Conservation (phyloP, 768 basidiomycete genomes). For the Leccinellum albellum region DNA sequence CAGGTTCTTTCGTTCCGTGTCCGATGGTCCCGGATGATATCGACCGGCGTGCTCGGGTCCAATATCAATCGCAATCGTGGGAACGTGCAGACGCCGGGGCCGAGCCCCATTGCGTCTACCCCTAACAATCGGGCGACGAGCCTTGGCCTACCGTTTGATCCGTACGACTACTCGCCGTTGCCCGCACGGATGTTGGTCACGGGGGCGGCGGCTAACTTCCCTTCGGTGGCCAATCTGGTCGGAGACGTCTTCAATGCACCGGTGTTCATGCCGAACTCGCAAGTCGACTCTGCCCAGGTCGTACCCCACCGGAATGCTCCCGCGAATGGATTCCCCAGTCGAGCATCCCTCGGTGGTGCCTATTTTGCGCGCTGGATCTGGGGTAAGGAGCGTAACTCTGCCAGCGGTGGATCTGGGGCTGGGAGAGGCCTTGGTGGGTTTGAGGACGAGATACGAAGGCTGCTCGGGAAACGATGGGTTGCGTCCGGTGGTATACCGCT, state of each 20-base stretch:
- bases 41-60: slow-evolving; percentile 62
- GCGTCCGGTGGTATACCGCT: slow-evolving; percentile 55
- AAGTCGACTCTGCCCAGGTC: slow-evolving; percentile 73
- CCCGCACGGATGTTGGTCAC: slow-evolving; percentile 66
- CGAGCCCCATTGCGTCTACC: slow-evolving; percentile 22
- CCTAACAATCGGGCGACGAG: slow-evolving; percentile 32
- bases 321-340: slow-evolving; percentile 61
- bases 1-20: slow-evolving; percentile 80
- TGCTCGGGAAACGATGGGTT: slow-evolving; percentile 74
- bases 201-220: slow-evolving; percentile 83
- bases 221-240: slow-evolving; percentile 72
- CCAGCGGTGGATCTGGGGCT: slow-evolving; percentile 28
- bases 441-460: slow-evolving; percentile 73
- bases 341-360: slow-evolving; percentile 69
- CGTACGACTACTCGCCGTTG: slow-evolving; percentile 65
- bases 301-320: slow-evolving; percentile 72
- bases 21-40: slow-evolving; percentile 71
- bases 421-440: slow-evolving; percentile 52
- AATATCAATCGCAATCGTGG: slow-evolving; percentile 30
- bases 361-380: slow-evolving; percentile 86
- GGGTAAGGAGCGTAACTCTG: slow-evolving; percentile 54
- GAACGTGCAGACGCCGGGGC: slow-evolving; percentile 29
- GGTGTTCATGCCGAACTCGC: slow-evolving; percentile 69
- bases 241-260: slow-evolving; percentile 83
- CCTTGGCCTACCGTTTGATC: slow-evolving; percentile 71